Conservation (phyloP, 108 stramenopile genomes). For the Skeletonema marinoi region DNA sequence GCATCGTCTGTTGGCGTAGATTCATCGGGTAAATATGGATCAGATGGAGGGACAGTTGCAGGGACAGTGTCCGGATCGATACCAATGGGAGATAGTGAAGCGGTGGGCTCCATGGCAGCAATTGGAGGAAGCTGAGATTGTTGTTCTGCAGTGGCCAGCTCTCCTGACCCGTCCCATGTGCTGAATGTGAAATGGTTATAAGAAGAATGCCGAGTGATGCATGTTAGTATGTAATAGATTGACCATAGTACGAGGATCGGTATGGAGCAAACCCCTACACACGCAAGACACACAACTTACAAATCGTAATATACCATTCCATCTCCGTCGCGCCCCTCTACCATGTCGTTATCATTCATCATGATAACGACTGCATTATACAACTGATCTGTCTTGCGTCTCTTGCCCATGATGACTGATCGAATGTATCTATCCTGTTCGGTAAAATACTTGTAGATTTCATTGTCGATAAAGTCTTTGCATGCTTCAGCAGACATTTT, state of each 20-base stretch:
- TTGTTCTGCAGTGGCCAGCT: not conserved
- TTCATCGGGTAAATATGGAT: no score
- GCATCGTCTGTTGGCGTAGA: not conserved
- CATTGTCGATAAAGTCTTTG: slow-evolving; percentile 5
- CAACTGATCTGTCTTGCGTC: not conserved
- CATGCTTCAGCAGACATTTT: not conserved
- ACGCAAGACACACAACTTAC: no score
- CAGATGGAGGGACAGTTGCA: not conserved
- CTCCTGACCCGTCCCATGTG: not conserved
- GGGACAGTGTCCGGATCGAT: not conserved
- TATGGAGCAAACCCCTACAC: no score
- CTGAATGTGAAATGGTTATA: no score
- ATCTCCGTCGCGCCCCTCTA: not conserved
- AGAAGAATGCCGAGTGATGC: not conserved
- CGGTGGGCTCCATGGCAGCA: not conserved
- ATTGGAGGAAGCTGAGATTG: not conserved
- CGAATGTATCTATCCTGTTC: no score
- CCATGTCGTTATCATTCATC: slow-evolving; percentile 7
- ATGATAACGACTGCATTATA: not conserved
- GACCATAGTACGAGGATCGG: no score
- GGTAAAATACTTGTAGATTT: no score
- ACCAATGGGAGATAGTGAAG: not conserved
- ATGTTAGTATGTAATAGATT: no score
- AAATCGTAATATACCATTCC: slow-evolving; percentile 2
- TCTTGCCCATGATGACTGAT: not conserved